A percentile compares a stretch with the other conserved stretches of the same genome.
phyloP scores from a whole-genome alignment of 2,329 filamentous ascomycete species.

The Beauveria sp. region DNA sequence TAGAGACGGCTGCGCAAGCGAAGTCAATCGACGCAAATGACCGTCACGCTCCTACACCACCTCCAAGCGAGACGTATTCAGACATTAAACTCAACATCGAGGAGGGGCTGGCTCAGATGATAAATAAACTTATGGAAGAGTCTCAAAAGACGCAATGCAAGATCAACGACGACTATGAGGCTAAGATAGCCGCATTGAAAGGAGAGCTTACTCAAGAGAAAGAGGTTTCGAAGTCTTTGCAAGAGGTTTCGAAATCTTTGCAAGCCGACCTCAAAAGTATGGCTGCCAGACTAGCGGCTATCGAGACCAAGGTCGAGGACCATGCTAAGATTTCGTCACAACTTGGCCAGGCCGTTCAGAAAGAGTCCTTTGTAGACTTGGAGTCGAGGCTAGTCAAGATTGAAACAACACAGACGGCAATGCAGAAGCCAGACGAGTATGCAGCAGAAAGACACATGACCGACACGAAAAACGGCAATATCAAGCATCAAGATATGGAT shows the following conservation, averaged over 20 bases:
- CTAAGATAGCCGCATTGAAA: not conserved
- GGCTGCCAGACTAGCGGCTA: not conserved
- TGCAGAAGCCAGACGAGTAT: not conserved
- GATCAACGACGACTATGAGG: not conserved
- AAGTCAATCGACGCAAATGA: not conserved
- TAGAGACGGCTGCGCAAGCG: not conserved
- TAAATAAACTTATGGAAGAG: not conserved
- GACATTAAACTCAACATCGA: not conserved
- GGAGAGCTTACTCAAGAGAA: not conserved
- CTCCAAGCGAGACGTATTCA: conserved; percentile 2
- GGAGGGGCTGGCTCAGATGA: not conserved
- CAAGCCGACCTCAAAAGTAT: not conserved
- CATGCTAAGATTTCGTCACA: not conserved
- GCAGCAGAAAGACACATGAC: not conserved
- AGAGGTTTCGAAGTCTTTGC: not conserved
- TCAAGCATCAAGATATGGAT: not conserved
- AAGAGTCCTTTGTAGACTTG: not conserved
- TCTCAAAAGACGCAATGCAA: not conserved
- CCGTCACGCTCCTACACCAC: not conserved
- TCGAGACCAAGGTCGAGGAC: not conserved
- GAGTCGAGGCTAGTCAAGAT: not conserved
- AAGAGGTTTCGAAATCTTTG: not conserved
- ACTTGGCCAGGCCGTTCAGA: not conserved
- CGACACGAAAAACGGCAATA: not conserved
- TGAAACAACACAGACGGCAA: not conserved